Evolutionary conservation across 179 eudicot species (phyloP).

Genomic region (Drosera spatulata): DNA sequence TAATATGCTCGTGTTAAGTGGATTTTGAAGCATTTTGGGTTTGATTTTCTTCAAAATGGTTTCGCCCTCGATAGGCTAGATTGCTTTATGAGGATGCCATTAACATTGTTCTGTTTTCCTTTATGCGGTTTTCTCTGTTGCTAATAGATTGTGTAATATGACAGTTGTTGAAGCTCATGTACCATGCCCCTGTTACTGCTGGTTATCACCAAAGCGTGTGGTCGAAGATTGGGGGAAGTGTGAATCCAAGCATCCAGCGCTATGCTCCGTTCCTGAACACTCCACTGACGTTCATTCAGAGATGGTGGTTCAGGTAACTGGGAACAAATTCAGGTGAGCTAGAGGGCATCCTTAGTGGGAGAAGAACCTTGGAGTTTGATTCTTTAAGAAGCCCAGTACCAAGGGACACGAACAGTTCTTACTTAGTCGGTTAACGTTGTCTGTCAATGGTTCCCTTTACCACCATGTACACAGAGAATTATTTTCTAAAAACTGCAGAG

Average conservation of each 20-base stretch:
- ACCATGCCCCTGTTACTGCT: conserved; percentile 81
- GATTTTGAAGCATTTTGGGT: too few relatives aligned
- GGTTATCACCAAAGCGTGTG: conserved; percentile 89
- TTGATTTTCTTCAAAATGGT: too few relatives aligned
- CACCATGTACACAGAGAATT: too few relatives aligned
- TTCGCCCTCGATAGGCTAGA: too few relatives aligned
- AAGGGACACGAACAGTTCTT: too few relatives aligned
- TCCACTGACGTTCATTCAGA: conserved; percentile 56
- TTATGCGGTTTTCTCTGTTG: too few relatives aligned
- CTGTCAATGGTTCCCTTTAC: neutral
- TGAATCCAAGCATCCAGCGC: conserved; percentile 49
- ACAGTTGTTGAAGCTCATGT: conserved; percentile 95
- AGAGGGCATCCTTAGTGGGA: neutral
- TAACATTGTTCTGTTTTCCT: too few relatives aligned
- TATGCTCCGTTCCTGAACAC: conserved; percentile 72
- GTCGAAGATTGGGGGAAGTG: conserved; percentile 65
- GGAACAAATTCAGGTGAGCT: neutral
- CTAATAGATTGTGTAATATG: neutral
- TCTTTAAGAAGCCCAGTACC: neutral
- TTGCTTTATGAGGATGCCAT: too few relatives aligned
- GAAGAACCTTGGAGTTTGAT: neutral
- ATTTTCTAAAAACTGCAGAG: too few relatives aligned
- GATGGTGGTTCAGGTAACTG: conserved; percentile 87
- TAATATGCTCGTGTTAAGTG: too few relatives aligned
- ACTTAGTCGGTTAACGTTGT: neutral